Base-by-base conservation (phyloP, 495 filamentous ascomycete genomes). In the Eremomyces bilateralis region DNA sequence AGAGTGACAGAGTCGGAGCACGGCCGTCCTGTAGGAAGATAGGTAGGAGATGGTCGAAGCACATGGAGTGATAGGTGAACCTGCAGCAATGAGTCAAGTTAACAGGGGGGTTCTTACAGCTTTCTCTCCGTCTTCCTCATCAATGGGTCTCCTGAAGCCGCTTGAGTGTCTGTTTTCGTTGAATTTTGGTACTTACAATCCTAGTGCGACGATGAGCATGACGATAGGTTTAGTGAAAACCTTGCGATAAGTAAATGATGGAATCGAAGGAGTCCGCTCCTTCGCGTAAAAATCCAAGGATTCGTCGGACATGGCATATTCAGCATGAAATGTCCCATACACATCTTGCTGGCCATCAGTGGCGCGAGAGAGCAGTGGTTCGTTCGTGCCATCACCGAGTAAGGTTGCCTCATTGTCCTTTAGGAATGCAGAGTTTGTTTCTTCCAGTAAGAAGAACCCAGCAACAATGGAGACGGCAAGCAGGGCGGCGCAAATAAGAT, bases 1-100 rank as follows among this genome's bases (percentile, higher is more conserved):
- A 69, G 4, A 81, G 68, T 43, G 71, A 61, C 22, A 75, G 57
- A 2, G 56, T 56, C 10, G 56, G 56, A 3, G 46, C 43, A 1
- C 57, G 60, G 31, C 71, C 59, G 41, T 88, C 80, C 51, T 85
- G 78, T 15, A 84, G 58, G 53, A 83, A 88, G 19, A 88, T 85
- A 3, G 80, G 80, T 22, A 88, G 54, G 0, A 88, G 65, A 51
- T 81, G 76, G 42, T 85, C 80, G 43, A 76, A 88, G 11, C 76
- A 79, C 80, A 88, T 88, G 24, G 70, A 76, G 47, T 85, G 80
- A 39, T 84, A 85, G 1, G 77, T 82, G 55, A 82, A 88, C 39
- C 24, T 28, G 24, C 24, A 8, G 24, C n/a, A n/a, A n/a, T n/a
- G n/a, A n/a, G n/a, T n/a, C n/a, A n/a, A n/a, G n/a, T n/a, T n/a